A percentile compares a stretch with the other conserved stretches of the same genome.
Conservation (phyloP, 1,284 basidiomycete genomes). For the Inonotus obliquus region DNA sequence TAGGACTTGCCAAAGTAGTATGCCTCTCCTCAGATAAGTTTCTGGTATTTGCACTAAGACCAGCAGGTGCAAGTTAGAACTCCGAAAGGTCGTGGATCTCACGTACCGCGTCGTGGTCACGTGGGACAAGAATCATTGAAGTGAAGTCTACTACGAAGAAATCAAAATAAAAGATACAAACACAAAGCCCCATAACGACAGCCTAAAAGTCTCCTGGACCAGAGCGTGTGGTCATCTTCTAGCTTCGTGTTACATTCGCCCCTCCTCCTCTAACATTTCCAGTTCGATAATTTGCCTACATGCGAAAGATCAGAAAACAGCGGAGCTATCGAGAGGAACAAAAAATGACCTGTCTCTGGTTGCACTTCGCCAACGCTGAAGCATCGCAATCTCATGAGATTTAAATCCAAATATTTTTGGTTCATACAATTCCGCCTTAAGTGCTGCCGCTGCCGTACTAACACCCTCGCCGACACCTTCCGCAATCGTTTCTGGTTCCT, state of each 20-base stretch:
- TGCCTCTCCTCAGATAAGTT: not conserved
- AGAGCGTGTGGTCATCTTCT: not conserved
- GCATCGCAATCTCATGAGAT: slow-evolving; percentile 86
- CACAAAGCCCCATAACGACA: not conserved
- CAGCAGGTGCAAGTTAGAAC: not conserved
- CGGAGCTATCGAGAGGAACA: not conserved
- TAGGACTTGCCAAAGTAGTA: not conserved
- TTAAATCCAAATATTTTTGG: slow-evolving; percentile 95
- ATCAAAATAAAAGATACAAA: not conserved
- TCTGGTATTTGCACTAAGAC: not conserved
- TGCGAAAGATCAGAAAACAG: not conserved
- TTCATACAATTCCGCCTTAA: slow-evolving; percentile 86
- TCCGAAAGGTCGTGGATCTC: too few relatives aligned
- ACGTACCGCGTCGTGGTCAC: too few relatives aligned
- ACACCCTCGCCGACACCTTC: slow-evolving; percentile 58
- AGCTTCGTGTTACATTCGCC: not conserved
- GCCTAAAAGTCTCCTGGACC: too few relatives aligned
- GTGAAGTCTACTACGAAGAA: too few relatives aligned
- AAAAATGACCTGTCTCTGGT: slow-evolving; percentile 71
- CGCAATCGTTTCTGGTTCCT: slow-evolving; percentile 41
- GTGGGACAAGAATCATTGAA: too few relatives aligned
- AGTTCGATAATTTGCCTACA: slow-evolving; percentile 43
- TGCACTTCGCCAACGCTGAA: slow-evolving; percentile 91
- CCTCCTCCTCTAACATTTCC: slow-evolving; percentile 40
- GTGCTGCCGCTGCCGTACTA: slow-evolving; percentile 73